Conservation (phyloP, 2,329 filamentous ascomycete genomes). For the Pseudocercospora macadamiae region DNA sequence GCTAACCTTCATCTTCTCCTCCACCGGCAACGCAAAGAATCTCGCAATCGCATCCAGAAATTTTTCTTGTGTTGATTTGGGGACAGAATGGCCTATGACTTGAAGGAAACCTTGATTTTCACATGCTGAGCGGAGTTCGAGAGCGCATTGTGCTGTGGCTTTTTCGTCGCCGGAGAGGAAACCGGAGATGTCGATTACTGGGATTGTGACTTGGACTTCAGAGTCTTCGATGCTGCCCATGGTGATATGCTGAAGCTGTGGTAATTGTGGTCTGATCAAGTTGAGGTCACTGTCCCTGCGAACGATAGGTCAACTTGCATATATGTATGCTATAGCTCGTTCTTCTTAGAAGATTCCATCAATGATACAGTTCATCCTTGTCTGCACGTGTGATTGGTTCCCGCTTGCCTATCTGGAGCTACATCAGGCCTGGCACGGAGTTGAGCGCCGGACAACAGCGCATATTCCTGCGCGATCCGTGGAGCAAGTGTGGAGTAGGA, state of each 20-base stretch:
- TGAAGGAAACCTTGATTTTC: neutral
- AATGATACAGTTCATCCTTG: neutral
- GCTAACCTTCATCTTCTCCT: neutral
- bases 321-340: neutral
- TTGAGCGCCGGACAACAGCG: neutral
- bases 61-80: neutral
- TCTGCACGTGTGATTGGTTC: neutral
- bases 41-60: neutral
- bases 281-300: neutral
- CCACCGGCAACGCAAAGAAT: neutral
- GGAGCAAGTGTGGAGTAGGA: neutral
- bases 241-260: neutral
- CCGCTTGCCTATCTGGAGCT: neutral
- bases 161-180: neutral
- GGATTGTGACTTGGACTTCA: neutral
- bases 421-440: neutral
- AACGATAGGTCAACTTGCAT: neutral
- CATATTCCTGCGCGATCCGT: neutral
- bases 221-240: neutral
- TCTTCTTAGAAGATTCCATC: neutral
- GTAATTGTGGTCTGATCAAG: neutral
- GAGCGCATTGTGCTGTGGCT: neutral
- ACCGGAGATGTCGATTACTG: neutral
- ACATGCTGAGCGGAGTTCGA: neutral
- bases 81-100: neutral